These are phyloP conservation scores for Fusarium incarnatum DNA, from an alignment of 2,329 filamentous ascomycete species.

Conservation along the genomic window DNA sequence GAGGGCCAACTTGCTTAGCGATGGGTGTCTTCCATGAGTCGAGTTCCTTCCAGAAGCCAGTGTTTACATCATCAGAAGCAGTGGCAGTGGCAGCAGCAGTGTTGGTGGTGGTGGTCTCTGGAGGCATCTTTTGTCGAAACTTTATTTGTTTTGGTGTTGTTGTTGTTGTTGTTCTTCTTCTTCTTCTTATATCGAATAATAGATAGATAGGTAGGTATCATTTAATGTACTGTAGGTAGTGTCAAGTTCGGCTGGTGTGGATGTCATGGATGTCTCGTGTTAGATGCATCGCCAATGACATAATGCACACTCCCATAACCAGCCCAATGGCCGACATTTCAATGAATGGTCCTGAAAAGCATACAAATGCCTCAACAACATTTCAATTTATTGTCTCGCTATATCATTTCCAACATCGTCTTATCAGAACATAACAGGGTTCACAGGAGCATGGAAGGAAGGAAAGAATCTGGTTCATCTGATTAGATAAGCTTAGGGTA, in stretches of 20 bases:
- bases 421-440: not conserved
- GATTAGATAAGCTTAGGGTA: slow-evolving; percentile 40
- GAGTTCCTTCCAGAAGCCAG: slow-evolving; percentile 53
- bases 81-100: not conserved
- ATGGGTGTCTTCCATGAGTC: slow-evolving; percentile 57
- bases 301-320: slow-evolving; percentile 13
- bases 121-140: slow-evolving; percentile 26
- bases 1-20: slow-evolving; percentile 57
- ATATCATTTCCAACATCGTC: not conserved
- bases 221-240: not conserved
- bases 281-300: slow-evolving; percentile 28
- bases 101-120: slow-evolving; percentile 3
- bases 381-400: not conserved
- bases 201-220: not conserved
- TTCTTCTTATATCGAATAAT: not conserved
- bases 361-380: not conserved
- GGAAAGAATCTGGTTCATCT: not conserved
- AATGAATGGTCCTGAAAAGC: not conserved
- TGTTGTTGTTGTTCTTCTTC: not conserved
- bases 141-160: not conserved
- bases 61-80: slow-evolving; percentile 5
- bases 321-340: not conserved
- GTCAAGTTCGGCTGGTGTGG: not conserved
- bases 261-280: slow-evolving; percentile 24
- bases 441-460: not conserved